These are phyloP conservation scores for Stevia rebaudiana DNA, from an alignment of 140 eudicot genomes.

Conservation along the genomic window DNA sequence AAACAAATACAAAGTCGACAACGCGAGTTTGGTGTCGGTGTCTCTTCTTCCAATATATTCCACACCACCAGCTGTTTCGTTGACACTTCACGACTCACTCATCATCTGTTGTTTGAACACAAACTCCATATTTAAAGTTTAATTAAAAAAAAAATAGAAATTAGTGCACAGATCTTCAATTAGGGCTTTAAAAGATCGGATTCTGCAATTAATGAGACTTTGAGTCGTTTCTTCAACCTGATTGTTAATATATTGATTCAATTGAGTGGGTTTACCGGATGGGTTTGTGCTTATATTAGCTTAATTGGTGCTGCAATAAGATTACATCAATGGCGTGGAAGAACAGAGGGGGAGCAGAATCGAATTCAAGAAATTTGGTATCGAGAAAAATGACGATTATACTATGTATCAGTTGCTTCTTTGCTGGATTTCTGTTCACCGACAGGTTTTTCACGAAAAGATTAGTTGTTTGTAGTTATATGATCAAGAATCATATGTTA, in stretches of 20 bases:
- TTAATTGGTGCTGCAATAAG: background rate
- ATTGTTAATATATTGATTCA: background rate
- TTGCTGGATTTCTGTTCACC: constrained; percentile 90
- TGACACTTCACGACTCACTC: constrained; percentile 15
- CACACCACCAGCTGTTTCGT: constrained; percentile 7
- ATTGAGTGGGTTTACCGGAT: constrained; percentile 6
- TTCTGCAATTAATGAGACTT: background rate
- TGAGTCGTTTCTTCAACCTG: background rate
- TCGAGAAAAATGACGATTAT: constrained; percentile 55
- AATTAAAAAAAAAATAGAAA: background rate
- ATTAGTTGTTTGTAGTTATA: background rate
- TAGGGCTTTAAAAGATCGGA: background rate
- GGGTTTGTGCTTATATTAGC: constrained; percentile 21
- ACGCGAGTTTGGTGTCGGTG: constrained; percentile 15
- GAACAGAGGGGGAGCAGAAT: constrained; percentile 51
- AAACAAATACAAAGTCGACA: background rate
- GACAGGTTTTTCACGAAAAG: constrained; percentile 48
- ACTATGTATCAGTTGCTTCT: constrained; percentile 67
- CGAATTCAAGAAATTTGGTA: constrained; percentile 44
- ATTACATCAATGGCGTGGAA: constrained; percentile 54
- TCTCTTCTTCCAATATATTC: constrained; percentile 14
- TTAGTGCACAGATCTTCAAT: background rate
- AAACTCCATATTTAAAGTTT: background rate
- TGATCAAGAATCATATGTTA: background rate
- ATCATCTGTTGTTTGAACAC: constrained; percentile 12